Percentiles rank a stretch among this genome's conserved stretches.
These are phyloP conservation scores for Rasamsonia emersonii DNA, from an alignment of 2,329 filamentous ascomycete genomes.

Conservation along the genomic window DNA sequence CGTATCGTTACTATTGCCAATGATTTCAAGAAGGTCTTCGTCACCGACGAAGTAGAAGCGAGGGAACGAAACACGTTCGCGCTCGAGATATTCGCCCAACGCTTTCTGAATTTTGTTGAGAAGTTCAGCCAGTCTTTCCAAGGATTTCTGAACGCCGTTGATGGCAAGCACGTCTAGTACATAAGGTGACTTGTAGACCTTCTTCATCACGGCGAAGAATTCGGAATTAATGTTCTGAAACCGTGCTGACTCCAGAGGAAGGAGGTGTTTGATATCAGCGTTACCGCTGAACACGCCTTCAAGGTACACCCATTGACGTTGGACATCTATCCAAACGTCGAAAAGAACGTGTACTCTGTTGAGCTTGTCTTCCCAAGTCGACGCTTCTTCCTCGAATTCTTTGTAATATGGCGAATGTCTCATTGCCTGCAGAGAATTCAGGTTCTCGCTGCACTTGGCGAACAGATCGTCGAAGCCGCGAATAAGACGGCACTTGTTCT, in stretches of 20 bases:
- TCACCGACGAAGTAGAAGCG: constrained; percentile 99
- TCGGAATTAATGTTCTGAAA: constrained; percentile 99
- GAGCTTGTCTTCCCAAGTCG: constrained; percentile 94
- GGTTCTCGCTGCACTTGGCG: constrained; percentile 93
- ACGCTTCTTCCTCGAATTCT: constrained; percentile 96
- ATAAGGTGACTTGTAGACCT: constrained; percentile 92
- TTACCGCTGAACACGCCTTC: constrained; percentile 99
- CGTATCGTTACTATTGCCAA: constrained; percentile 97
- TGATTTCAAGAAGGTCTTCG: constrained; percentile 96
- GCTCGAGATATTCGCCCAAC: constrained; percentile 94
- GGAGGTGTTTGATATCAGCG: constrained; percentile 93
- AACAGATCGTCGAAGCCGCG: constrained; percentile 98
- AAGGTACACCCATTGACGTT: constrained; percentile 98
- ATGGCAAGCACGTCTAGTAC: constrained; percentile 95
- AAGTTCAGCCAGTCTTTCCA: constrained; percentile 91
- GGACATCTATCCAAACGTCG: constrained; percentile 99
- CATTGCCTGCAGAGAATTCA: constrained; percentile 98
- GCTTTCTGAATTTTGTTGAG: constrained; percentile 99
- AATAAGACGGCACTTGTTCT: constrained; percentile 95
- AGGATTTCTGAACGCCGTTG: constrained; percentile 85
- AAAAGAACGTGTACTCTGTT: constrained; percentile 96
- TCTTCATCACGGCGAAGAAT: constrained; percentile 99
- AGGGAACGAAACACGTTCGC: constrained; percentile 93
- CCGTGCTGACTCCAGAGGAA: constrained; percentile 90
- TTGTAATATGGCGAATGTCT: constrained; percentile 98